These are phyloP conservation scores for Podospora comata DNA, from an alignment of 495 filamentous ascomycete genomes.

Conservation along the genomic window DNA sequence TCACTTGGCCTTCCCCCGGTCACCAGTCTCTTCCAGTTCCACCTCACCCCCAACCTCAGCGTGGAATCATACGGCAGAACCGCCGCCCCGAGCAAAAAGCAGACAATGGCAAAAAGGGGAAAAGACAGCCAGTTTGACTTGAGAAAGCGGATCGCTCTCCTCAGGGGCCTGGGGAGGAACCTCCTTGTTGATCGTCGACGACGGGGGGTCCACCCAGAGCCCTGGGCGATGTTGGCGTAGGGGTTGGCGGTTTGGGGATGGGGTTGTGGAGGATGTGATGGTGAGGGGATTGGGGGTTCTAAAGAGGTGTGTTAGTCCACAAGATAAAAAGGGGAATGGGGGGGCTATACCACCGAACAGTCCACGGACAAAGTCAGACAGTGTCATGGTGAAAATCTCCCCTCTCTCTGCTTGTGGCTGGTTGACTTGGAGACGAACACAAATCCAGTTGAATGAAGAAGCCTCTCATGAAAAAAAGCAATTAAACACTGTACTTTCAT, in stretches of 20 bases:
- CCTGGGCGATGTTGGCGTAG: too few species aligned
- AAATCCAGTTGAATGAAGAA: too few species aligned
- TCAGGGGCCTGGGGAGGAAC: not conserved
- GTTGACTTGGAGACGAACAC: not conserved
- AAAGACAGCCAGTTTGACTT: not conserved
- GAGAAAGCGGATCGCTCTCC: not conserved
- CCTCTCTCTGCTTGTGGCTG: not conserved
- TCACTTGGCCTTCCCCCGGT: conserved; percentile 11
- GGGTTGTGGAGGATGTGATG: too few species aligned
- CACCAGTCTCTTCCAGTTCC: conserved; percentile 17
- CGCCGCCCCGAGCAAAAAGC: conserved; percentile 19
- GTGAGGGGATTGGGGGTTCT: too few species aligned
- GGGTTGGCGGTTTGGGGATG: too few species aligned
- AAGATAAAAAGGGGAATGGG: too few species aligned
- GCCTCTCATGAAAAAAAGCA: not conserved
- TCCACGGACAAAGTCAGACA: not conserved
- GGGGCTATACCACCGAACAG: not conserved
- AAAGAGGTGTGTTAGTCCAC: too few species aligned
- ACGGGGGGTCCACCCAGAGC: too few species aligned
- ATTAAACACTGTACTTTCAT: not conserved
- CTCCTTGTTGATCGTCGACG: too few species aligned
- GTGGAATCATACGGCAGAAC: conserved; percentile 28
- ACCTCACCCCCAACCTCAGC: conserved; percentile 24
- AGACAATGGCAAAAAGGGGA: not conserved
- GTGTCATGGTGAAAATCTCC: not conserved